Evolutionary conservation across 371 early-diverging fungal species (phyloP), one percentile per base, ranked within the genome.

Genomic region (Zychaea mexicana): DNA sequence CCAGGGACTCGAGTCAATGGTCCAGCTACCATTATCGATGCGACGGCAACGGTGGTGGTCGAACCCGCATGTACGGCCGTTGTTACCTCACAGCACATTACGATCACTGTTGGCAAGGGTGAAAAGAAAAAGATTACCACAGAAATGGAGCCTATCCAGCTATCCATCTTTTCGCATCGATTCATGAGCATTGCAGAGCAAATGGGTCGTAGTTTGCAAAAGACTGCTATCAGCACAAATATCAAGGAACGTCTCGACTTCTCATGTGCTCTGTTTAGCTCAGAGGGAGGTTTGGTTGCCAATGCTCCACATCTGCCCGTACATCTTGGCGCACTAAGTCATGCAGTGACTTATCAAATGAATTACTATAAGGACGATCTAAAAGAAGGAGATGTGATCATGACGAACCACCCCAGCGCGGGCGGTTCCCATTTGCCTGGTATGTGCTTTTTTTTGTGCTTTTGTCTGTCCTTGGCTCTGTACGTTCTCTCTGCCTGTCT

Each of bases 151-250:
- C 94, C 94, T 26, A 94, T 97, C 60, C 90, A 90, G 73, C 80
- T 98, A 9, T 88, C 94, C 2, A 92, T 98, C 19, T 96, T 98
- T 71, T 91, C 93, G 0, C 96, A 97, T 78, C 88, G 98, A 3
- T 98, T 98, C 68, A 98, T 98, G 98, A 87, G 89, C 60, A 97
- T 98, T 74, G 98, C 98, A 13, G 97, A 98, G 69, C 96, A 98
- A 76, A 98, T 98, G 98, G 98, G 98, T 15, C 83, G 91, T 21
- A 94, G 96, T 3, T 72, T 98, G 22, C 95, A 96, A 73, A 94
- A 95, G 76, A 98, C 98, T 0, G 85, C 96, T 26, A 92, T 97
- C 36, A 93, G 94, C 28, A 96, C 97, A 24, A 98, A 98, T 62
- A 97, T 98, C 74, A 98, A 98, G 70, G 98, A 98, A 68, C 89